Base-by-base conservation (phyloP, 2,329 filamentous ascomycete genomes). In the Arthroderma sp. region DNA sequence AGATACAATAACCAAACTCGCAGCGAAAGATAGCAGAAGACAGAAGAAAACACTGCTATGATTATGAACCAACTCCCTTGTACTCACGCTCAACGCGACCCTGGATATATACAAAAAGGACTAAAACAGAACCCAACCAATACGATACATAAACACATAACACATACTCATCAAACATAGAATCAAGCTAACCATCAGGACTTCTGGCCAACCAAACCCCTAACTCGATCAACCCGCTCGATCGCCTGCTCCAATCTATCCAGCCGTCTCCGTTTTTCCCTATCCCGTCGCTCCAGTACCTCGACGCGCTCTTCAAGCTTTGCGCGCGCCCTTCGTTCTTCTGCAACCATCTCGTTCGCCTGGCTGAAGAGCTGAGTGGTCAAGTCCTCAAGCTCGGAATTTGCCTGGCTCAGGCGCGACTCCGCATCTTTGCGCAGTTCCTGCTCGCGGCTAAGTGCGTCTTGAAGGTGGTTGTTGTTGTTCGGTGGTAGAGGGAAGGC, bases 281-380 rank as follows among this genome's bases (percentile, higher is more conserved):
- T 54, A 53, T 71, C 68, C 38, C 67, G 56, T 31, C 61, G 58
- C 52, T 71, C 69, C 31, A 71, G 53, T 38, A 70, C 56, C 30
- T 65, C 65, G 1, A 71, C 65, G 29, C 68, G 55, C 50, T 71
- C 66, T 45, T 71, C 68, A 40, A 71, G 54, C 48, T 65, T 74
- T 10, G 71, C 73, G 44, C 75, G 64, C 34, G 74, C 75, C 55
- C 70, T 74, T 28, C 77, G 67, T 62, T 81, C 78, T 44, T 69
- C 63, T 3, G 77, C 76, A 6, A 81, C 77, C 77, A 81, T 80
- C 59, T 80, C 77, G 48, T 80, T 80, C 30, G 77, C 77, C 55
- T 80, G 73, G 43, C 73, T 72, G 57, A 81, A 81, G 6, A 81
- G 57, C 46, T 71, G 70, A 30, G 71, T 72, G 8, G 72, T 78